A percentile compares a stretch with the other conserved stretches of the same genome.
Evolutionary conservation across 2,329 filamentous ascomycete species (phyloP).

Genomic region (Neofusicoccum kwambonambiense): DNA sequence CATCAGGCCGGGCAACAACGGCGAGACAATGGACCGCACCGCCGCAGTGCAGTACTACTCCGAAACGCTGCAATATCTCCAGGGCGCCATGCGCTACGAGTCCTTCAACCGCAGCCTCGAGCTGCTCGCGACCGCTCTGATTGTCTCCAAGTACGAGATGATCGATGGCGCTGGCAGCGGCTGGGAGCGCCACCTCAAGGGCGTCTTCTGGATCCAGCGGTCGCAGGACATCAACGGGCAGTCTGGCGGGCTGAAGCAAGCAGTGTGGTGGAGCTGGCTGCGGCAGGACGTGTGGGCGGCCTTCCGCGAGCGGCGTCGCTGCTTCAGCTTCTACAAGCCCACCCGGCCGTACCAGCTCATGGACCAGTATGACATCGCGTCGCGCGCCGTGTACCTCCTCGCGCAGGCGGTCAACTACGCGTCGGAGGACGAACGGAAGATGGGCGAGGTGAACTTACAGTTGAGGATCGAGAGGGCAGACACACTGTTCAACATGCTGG

Average conservation of each 20-base stretch:
- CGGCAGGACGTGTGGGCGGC: slow-evolving; percentile 66
- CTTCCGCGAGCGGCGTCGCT: slow-evolving; percentile 57
- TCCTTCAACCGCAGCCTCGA: slow-evolving; percentile 59
- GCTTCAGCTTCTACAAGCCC: slow-evolving; percentile 60
- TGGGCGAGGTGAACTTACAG: slow-evolving; percentile 41
- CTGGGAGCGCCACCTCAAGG: slow-evolving; percentile 64
- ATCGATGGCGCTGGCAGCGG: slow-evolving; percentile 57
- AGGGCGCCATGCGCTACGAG: slow-evolving; percentile 58
- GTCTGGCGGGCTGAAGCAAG: slow-evolving; percentile 55
- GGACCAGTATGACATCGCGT: slow-evolving; percentile 54
- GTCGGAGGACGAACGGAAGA: slow-evolving; percentile 50
- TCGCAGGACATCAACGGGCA: slow-evolving; percentile 61
- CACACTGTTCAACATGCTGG: slow-evolving; percentile 48
- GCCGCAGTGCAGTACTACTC: slow-evolving; percentile 56
- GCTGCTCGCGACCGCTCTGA: slow-evolving; percentile 57
- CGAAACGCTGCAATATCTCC: slow-evolving; percentile 61
- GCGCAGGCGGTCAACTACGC: slow-evolving; percentile 60
- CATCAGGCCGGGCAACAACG: slow-evolving; percentile 33
- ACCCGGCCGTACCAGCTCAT: slow-evolving; percentile 50
- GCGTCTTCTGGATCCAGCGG: slow-evolving; percentile 66
- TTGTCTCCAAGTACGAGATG: slow-evolving; percentile 67
- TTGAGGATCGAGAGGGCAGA: slow-evolving; percentile 48
- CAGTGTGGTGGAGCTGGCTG: slow-evolving; percentile 66
- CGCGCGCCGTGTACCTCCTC: slow-evolving; percentile 55
- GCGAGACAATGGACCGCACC: slow-evolving; percentile 28